Base-by-base conservation (phyloP, 768 basidiomycete species). In the Leccinum subgranulosum region DNA sequence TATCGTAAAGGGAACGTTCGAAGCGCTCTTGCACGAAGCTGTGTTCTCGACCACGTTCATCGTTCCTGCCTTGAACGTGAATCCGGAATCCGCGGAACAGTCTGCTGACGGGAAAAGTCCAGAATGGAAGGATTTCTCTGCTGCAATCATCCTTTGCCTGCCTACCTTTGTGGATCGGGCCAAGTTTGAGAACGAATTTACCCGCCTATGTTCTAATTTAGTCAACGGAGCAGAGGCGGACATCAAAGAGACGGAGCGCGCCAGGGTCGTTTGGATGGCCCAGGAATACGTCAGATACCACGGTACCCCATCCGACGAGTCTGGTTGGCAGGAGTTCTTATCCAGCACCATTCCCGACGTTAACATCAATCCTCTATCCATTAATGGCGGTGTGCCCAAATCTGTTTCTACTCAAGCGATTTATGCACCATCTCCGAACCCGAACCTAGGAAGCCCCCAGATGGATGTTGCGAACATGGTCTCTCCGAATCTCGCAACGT, bases 11-110 rank as follows among this genome's bases (percentile, higher is more conserved):
- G 92, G 91, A 12, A 85, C 84, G 0, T 81, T 84, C 41, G 92
- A 93, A 68, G 90, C 93, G 1, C 78, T 94, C 6, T 74, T 87
- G 0, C 92, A 95, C 65, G 93, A 94, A 71, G 74, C 83, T 11
- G 85, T 91, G 12, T 94, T 94, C 67, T 86, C 81, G 12, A 92
- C 90, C 1, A 84, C 83, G 14, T 90, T 87, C 66, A 54, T 74
- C 46, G 50, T 69, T 51, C 23, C 59, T 33, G 36, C 56, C 41
- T 33, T 51, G 29, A 66, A 68, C n/a, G 59, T 55, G 10, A 56
- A 63, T 21, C 33, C 48, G 19, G 64, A 66, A 25, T 59, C 56
- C 29, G 56, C 45, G 53, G 61, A 66, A 57, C 68, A 25, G 51
- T 60, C 33, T 28, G 53, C 54, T 49, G 68, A 64, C 48, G 58